Base-by-base conservation (phyloP, 768 basidiomycete genomes). In the Chalciporus sphaerocephalus region DNA sequence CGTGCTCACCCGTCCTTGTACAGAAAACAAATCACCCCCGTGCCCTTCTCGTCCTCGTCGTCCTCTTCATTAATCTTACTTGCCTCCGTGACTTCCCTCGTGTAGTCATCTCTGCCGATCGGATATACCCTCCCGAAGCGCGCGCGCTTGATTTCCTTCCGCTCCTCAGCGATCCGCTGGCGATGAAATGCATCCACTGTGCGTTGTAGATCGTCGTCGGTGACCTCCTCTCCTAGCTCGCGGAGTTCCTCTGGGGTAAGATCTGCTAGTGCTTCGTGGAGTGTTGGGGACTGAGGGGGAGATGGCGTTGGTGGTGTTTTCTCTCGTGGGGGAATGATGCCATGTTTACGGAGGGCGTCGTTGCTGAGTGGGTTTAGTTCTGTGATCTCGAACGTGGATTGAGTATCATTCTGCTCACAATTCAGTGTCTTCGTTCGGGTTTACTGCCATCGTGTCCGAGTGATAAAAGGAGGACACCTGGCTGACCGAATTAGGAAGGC, bases 341-440 rank as follows among this genome's bases (percentile, higher is more conserved):
- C 94, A 56, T 93, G 80, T 57, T 92, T 92, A 47, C 92, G 86
- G 10, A 97, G 80, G 17, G 87, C 89, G 60, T 97, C 94, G 66
- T 95, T 93, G 69, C 93, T 97, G 59, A n/a, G 47, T 0, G 25
- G 0, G 24, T 11, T 47, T 46, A 41, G 36, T 15, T 32, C 15
- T 15, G 34, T 20, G 18, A 7, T n/a, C n/a, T n/a, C n/a, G 21
- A 27, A 27, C 20, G 28, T 5, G 15, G 20, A 21, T 48, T 3
- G 40, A 6, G 27, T 20, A 25, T 6, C 8, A 22, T 15, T 13
- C 21, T 17, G 66, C 88, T 68, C 65, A 94, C 93, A 97, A 96
- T 78, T 97, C 93, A 2, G 93, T 95, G 65, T 97, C 93, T 72
- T 95, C 88, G 74, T 92, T 75, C 23, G 87, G 78, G 61, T 93